A percentile compares a stretch with the other conserved stretches of the same genome.
Conservation (phyloP, 331 rosid genomes). For the Rhamnella rubrinervis region DNA sequence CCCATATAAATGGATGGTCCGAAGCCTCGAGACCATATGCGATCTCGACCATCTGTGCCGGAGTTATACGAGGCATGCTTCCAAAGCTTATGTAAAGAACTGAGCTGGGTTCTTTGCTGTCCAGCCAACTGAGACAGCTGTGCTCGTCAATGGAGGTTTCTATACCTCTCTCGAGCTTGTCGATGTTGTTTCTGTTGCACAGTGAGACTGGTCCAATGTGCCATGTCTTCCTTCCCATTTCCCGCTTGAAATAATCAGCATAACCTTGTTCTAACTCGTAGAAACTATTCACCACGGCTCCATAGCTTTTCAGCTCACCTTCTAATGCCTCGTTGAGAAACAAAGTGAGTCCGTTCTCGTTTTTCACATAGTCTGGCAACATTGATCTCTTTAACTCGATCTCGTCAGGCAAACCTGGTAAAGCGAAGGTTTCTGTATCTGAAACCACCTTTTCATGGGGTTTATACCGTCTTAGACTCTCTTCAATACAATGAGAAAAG, state of each 20-base stretch:
- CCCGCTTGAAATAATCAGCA: constrained; percentile 16
- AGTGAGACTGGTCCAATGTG: constrained; percentile 28
- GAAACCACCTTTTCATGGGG: constrained; percentile 31
- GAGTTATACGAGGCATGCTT: constrained; percentile 37
- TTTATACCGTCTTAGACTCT: constrained; percentile 16
- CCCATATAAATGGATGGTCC: constrained; percentile 44
- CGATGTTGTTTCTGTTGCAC: constrained; percentile 11
- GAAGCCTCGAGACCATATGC: constrained; percentile 49
- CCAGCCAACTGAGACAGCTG: constrained; percentile 35
- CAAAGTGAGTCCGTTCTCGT: constrained; percentile 4
- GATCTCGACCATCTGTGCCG: constrained; percentile 40
- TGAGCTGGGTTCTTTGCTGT: constrained; percentile 33
- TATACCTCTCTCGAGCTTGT: constrained; percentile 18
- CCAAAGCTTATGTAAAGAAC: constrained; percentile 46
- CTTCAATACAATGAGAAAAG: constrained; percentile 45
- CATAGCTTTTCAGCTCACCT: constrained; percentile 19
- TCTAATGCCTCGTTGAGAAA: constrained; percentile 23
- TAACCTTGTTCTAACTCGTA: constrained; percentile 22
- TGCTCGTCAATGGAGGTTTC: constrained; percentile 21
- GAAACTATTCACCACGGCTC: constrained; percentile 27
- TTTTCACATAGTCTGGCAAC: constrained; percentile 27
- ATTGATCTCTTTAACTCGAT: constrained; percentile 25
- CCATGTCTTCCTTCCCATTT: constrained; percentile 21
- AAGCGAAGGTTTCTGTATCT: constrained; percentile 23
- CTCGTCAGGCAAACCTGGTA: constrained; percentile 20